phyloP scores from a whole-genome alignment of 2,329 filamentous ascomycete genomes.

The Aspergillus niger region DNA sequence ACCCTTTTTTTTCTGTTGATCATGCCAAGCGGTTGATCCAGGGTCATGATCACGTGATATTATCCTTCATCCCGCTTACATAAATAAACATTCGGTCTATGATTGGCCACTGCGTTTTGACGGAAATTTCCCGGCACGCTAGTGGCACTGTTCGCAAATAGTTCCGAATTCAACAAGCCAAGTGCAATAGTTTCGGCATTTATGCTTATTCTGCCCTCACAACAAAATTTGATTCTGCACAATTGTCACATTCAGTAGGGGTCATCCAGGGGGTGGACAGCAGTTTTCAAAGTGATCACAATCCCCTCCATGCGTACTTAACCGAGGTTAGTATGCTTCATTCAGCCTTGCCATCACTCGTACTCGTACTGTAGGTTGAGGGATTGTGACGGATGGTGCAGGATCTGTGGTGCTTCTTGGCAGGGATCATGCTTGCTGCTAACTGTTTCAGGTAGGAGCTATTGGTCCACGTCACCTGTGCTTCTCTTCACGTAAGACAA shows the following conservation, averaged over 20 bases:
- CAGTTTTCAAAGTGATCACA: neutral
- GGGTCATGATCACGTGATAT: neutral
- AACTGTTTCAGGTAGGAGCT: neutral
- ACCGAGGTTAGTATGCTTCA: too few relatives aligned
- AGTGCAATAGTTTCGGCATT: neutral
- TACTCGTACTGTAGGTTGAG: too few relatives aligned
- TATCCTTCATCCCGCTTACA: neutral
- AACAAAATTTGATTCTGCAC: neutral
- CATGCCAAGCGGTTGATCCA: neutral
- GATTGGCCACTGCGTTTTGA: neutral
- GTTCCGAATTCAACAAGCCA: neutral
- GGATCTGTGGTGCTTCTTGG: neutral
- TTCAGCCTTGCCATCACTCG: too few relatives aligned
- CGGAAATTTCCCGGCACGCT: neutral
- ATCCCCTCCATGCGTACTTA: neutral
- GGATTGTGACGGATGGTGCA: neutral
- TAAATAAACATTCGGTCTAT: too few relatives aligned
- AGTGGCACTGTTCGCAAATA: neutral
- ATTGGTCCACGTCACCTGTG: too few relatives aligned
- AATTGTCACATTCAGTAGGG: neutral
- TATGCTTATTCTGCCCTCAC: neutral
- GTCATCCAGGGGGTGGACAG: neutral
- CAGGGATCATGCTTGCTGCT: neutral
- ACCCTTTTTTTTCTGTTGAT: neutral
- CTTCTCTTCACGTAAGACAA: neutral